Evolutionary conservation across 768 basidiomycete species (phyloP), one percentile per base, ranked within the genome.

Genomic region (Pholiota microspora): DNA sequence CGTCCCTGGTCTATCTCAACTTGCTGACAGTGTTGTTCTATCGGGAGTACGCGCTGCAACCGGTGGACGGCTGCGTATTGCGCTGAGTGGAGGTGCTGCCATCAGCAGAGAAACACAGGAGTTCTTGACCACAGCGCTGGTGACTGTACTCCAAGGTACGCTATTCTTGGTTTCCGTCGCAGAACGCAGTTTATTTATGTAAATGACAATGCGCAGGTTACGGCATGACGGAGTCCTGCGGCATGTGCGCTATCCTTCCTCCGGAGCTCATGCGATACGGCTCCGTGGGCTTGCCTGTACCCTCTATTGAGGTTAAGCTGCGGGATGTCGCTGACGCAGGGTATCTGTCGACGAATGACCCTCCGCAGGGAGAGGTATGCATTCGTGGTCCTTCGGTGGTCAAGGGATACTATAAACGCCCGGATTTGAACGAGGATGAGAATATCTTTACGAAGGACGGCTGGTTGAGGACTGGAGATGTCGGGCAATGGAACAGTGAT

Each of bases 141-240:
- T 94, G 13, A 87, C 80, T 23, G 73, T 96, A 57, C 71, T 98
- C 15, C 94, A 96, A 75, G 96, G 95, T 93, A 56, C 55, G 78
- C 66, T 31, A 31, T 6, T 6, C 40, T 10, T 31, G 36, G 49
- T 32, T 16, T 8, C 38, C 24, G 29, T 46, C 34, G 7, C 42
- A 27, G 8, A 6, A 36, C 45, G 36, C 10, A n/a, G n/a, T n/a
- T n/a, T 27, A 4, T 7, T 32, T 32, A 60, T 34, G 51, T 62
- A 16, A 59, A 27, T 34, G 35, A 24, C 60, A 38, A 32, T 45
- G 21, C 55, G 40, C 12, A 94, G 92, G 92, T 49, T 96, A 95
- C 64, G 95, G 96, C 29, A 86, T 98, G 84, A 99, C 96, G n/a
- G 96, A 98, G 67, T 87, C 92, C 0, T 86, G 89, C 64, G 92